Evolutionary conservation across 179 eudicot species (phyloP).

Genomic region (Spinacia oleracea): DNA sequence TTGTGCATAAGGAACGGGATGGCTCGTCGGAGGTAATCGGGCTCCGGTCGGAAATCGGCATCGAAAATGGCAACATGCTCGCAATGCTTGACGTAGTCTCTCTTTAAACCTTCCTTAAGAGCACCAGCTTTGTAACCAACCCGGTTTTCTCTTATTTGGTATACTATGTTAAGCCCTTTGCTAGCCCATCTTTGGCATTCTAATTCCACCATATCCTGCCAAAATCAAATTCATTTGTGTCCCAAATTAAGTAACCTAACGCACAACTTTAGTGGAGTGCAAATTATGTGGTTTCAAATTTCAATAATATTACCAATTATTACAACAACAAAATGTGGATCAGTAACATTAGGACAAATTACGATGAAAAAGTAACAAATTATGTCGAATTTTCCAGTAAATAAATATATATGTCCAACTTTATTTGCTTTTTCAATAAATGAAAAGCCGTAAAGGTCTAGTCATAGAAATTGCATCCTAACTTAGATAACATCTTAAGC

Average conservation of each 20-base stretch:
- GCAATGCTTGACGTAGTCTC: conserved; percentile 65
- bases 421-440: background rate
- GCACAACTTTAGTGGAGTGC: background rate
- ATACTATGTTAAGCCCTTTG: conserved; percentile 65
- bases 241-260: conserved; percentile 1
- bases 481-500: background rate
- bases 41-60: conserved; percentile 80
- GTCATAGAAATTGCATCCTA: background rate
- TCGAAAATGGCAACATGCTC: conserved; percentile 74
- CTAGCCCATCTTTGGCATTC: conserved; percentile 78
- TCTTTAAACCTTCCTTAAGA: conserved; percentile 73
- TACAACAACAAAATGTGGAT: background rate
- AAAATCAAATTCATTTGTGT: background rate
- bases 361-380: background rate
- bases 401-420: too few relatives aligned
- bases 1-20: conserved; percentile 65
- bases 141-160: conserved; percentile 75
- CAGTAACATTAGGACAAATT: background rate
- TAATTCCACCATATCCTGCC: conserved; percentile 71
- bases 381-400: background rate
- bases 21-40: conserved; percentile 67
- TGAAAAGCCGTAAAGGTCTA: background rate
- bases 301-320: background rate
- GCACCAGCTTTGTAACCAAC: conserved; percentile 91
- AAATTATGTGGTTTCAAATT: background rate